Conservation (phyloP, 1,284 basidiomycete species). For the Stygiomarasmius scandens region DNA sequence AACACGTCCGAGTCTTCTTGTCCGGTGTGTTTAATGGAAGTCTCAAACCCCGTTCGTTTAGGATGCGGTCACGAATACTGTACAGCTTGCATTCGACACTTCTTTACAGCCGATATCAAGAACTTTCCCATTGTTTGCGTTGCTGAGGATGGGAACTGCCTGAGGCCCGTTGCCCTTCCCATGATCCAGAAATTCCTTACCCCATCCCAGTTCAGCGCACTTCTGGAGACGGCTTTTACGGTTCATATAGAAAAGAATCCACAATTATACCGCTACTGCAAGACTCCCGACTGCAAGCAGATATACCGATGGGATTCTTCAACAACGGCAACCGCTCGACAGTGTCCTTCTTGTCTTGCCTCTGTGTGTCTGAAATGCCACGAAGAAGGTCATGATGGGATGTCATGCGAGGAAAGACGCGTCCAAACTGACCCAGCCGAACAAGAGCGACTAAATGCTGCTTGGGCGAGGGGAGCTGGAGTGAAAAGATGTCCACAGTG, state of each 20-base stretch:
- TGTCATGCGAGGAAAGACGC: slow-evolving; percentile 49
- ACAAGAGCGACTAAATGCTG: slow-evolving; percentile 46
- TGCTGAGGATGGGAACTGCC: slow-evolving; percentile 51
- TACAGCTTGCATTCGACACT: slow-evolving; percentile 51
- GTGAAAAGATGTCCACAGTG: slow-evolving; percentile 48
- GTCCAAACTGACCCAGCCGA: slow-evolving; percentile 36
- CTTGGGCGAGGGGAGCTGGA: slow-evolving; percentile 38
- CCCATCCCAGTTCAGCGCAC: slow-evolving; percentile 41
- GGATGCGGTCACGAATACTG: slow-evolving; percentile 60
- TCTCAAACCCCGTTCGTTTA: slow-evolving; percentile 46
- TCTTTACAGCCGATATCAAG: slow-evolving; percentile 44
- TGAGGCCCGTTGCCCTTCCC: slow-evolving; percentile 49
- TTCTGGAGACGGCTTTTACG: slow-evolving; percentile 49
- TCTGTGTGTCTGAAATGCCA: slow-evolving; percentile 50
- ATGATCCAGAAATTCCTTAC: slow-evolving; percentile 50
- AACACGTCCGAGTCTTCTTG: slow-evolving; percentile 31
- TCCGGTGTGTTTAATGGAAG: slow-evolving; percentile 52
- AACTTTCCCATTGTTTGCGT: slow-evolving; percentile 56
- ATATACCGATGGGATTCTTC: slow-evolving; percentile 42
- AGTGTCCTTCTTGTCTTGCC: slow-evolving; percentile 55
- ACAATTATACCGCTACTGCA: slow-evolving; percentile 52
- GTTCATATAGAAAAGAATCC: slow-evolving; percentile 47
- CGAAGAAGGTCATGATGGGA: slow-evolving; percentile 51
- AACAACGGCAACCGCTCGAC: slow-evolving; percentile 25
- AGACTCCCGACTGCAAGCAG: slow-evolving; percentile 59